Conservation (phyloP, 352 stramenopile genomes). For the Phytophthora megakarya region DNA sequence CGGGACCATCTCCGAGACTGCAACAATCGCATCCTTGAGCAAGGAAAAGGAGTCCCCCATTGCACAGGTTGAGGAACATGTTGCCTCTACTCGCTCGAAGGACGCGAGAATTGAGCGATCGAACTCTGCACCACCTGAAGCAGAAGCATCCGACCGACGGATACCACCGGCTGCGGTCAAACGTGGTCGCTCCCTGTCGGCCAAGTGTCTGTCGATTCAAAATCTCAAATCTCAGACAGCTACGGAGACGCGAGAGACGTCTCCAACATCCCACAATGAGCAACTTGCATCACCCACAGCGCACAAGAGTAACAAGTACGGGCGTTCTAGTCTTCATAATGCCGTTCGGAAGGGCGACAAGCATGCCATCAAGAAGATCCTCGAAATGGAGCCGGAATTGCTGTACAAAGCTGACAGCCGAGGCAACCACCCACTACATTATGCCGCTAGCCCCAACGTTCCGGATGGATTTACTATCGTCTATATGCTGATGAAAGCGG, state of each 20-base stretch:
- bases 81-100: not conserved
- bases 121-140: constrained; percentile 31
- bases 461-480: not conserved
- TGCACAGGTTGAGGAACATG: not conserved
- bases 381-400: not conserved
- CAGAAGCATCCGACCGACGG: constrained; percentile 18
- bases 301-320: not conserved
- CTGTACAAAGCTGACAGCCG: not conserved
- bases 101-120: constrained; percentile 25
- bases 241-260: not conserved
- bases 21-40: constrained; percentile 38
- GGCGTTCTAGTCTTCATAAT: not conserved
- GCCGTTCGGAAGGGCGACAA: not conserved
- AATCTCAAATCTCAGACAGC: not conserved
- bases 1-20: constrained; percentile 59
- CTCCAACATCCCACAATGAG: not conserved
- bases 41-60: constrained; percentile 11
- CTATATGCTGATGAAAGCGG: not conserved
- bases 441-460: not conserved
- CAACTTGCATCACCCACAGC: not conserved
- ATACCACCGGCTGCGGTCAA: not conserved
- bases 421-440: not conserved
- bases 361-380: not conserved
- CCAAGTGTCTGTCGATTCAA: constrained; percentile 17
- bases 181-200: constrained; percentile 16